Conservation (phyloP, 768 basidiomycete genomes). For the Termitomyces sp. region DNA sequence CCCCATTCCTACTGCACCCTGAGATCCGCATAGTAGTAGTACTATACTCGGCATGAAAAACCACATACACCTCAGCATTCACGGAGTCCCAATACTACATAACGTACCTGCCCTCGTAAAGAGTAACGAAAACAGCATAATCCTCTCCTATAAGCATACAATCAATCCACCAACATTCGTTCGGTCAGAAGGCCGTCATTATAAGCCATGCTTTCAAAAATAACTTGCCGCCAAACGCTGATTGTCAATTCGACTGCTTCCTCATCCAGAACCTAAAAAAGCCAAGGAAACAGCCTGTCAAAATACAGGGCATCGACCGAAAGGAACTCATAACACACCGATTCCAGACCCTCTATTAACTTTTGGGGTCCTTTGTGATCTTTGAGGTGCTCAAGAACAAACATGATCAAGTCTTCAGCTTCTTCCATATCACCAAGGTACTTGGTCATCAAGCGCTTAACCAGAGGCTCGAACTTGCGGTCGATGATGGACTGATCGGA, state of each 20-base stretch:
- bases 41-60: conserved; percentile 28
- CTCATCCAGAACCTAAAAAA: conserved; percentile 78
- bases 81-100: conserved; percentile 41
- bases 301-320: not conserved
- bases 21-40: conserved; percentile 14
- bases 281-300: conserved; percentile 1
- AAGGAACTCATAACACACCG: conserved; percentile 49
- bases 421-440: conserved; percentile 91
- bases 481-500: conserved; percentile 66
- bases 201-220: conserved; percentile 94
- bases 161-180: conserved; percentile 74
- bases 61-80: conserved; percentile 38
- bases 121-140: conserved; percentile 24
- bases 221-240: conserved; percentile 85
- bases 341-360: conserved; percentile 85
- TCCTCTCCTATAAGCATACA: conserved; percentile 13
- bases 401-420: conserved; percentile 84
- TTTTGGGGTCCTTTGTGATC: conserved; percentile 85
- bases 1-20: conserved; percentile 13
- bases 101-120: conserved; percentile 52
- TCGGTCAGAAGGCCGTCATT: conserved; percentile 86
- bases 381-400: conserved; percentile 87
- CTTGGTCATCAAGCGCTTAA: conserved; percentile 77
- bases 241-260: conserved; percentile 79
- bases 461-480: conserved; percentile 79